These are phyloP conservation scores for Aureobasidium sp. DNA, from an alignment of 2,329 filamentous ascomycete species.

Conservation along the genomic window DNA sequence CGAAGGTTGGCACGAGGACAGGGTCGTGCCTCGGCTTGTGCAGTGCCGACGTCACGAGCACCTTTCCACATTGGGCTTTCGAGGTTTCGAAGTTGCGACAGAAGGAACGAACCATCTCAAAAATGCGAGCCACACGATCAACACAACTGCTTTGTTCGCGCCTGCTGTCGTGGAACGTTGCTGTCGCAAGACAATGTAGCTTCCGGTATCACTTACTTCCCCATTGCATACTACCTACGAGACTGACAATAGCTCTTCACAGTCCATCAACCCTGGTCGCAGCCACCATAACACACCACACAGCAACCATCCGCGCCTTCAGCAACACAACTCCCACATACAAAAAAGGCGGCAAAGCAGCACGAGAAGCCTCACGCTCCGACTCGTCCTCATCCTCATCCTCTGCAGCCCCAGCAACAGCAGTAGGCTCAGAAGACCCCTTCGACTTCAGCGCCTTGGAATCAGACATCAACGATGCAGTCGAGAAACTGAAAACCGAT, in stretches of 20 bases:
- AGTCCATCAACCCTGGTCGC: not conserved
- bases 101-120: not conserved
- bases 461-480: slow-evolving; percentile 43
- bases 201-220: not conserved
- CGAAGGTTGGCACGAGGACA: not conserved
- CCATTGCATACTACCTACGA: not conserved
- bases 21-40: not conserved
- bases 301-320: slow-evolving; percentile 25
- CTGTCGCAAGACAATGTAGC: not conserved
- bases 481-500: slow-evolving; percentile 51
- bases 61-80: slow-evolving; percentile 2
- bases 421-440: slow-evolving; percentile 43
- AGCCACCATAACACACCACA: not conserved
- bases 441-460: slow-evolving; percentile 53
- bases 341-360: slow-evolving; percentile 48
- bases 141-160: not conserved
- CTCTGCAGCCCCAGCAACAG: slow-evolving; percentile 22
- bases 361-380: slow-evolving; percentile 28
- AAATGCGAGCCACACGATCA: slow-evolving; percentile 2
- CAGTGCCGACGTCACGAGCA: not conserved
- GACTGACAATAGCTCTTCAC: not conserved
- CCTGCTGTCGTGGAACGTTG: not conserved
- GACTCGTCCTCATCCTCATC: slow-evolving; percentile 22
- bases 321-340: slow-evolving; percentile 31
- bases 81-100: not conserved